Evolutionary conservation across 805 yeast genomes (phyloP).

Genomic region (Saccharomycopsis schoenii): DNA sequence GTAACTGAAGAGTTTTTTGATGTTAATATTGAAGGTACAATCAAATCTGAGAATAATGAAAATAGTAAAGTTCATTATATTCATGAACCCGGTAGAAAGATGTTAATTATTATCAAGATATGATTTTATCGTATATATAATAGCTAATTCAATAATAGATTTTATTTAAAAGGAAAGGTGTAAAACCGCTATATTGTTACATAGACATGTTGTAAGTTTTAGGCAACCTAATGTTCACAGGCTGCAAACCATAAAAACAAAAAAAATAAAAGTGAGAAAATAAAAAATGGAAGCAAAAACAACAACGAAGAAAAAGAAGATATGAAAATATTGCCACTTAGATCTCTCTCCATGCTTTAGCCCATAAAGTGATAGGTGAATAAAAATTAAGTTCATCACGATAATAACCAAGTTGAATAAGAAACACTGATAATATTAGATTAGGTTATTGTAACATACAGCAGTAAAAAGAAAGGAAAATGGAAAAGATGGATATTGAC

Average conservation of each 20-base stretch:
- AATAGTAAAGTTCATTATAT: slow-evolving; percentile 2
- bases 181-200: too few species aligned
- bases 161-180: background rate
- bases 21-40: background rate
- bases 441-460: too few species aligned
- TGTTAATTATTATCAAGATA: slow-evolving; percentile 6
- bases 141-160: background rate
- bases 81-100: slow-evolving; percentile 10
- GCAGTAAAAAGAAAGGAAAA: background rate
- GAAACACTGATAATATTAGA: background rate
- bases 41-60: background rate
- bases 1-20: background rate
- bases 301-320: background rate
- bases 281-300: background rate
- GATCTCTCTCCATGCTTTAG: background rate
- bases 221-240: too few species aligned
- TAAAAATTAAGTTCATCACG: background rate
- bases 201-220: too few species aligned
- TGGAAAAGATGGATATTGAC: slow-evolving; percentile 11
- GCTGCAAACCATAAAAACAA: background rate
- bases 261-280: background rate
- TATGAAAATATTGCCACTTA: background rate
- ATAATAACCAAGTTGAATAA: too few species aligned
- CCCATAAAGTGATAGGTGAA: background rate
- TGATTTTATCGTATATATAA: background rate